Evolutionary conservation across 2,329 filamentous ascomycete genomes (phyloP).

Genomic region (Ilyonectria destructans): DNA sequence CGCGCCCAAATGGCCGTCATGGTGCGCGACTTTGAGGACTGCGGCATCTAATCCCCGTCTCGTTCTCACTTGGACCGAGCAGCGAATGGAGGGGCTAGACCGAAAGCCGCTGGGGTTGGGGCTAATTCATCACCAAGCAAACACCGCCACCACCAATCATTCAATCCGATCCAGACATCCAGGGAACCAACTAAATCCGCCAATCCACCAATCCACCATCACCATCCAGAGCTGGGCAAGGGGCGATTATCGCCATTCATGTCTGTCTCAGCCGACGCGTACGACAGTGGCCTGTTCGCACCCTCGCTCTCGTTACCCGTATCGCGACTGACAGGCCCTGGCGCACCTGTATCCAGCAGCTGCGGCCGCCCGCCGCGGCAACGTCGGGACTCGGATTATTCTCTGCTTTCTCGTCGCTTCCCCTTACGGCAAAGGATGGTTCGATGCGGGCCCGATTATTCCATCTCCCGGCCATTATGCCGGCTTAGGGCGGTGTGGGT

Average conservation of each 20-base stretch:
- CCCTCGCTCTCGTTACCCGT: slow-evolving; percentile 10
- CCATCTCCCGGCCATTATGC: slow-evolving; percentile 37
- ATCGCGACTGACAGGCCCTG: slow-evolving; percentile 22
- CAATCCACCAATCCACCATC: not conserved
- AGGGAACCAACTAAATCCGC: not conserved
- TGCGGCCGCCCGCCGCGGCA: slow-evolving; percentile 13
- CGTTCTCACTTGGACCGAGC: slow-evolving; percentile 9
- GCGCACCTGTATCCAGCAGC: not conserved
- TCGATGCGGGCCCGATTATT: slow-evolving; percentile 37
- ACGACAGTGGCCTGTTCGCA: slow-evolving; percentile 19
- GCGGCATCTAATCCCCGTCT: slow-evolving; percentile 66
- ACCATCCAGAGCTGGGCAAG: not conserved
- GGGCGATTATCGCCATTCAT: not conserved
- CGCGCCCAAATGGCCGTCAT: slow-evolving; percentile 91
- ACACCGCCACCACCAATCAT: slow-evolving; percentile 5
- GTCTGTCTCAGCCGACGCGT: slow-evolving; percentile 1
- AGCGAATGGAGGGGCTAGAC: slow-evolving; percentile 17
- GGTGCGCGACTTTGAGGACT: slow-evolving; percentile 87
- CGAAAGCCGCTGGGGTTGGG: slow-evolving; percentile 5
- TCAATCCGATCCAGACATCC: not conserved
- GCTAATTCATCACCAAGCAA: slow-evolving; percentile 10
- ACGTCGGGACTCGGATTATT: slow-evolving; percentile 30
- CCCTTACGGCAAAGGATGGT: slow-evolving; percentile 38
- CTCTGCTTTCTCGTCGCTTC: slow-evolving; percentile 22
- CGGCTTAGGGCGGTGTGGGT: slow-evolving; percentile 35